Conservation (phyloP, 768 basidiomycete species). For the Sistotremastrum niveocremeum region DNA sequence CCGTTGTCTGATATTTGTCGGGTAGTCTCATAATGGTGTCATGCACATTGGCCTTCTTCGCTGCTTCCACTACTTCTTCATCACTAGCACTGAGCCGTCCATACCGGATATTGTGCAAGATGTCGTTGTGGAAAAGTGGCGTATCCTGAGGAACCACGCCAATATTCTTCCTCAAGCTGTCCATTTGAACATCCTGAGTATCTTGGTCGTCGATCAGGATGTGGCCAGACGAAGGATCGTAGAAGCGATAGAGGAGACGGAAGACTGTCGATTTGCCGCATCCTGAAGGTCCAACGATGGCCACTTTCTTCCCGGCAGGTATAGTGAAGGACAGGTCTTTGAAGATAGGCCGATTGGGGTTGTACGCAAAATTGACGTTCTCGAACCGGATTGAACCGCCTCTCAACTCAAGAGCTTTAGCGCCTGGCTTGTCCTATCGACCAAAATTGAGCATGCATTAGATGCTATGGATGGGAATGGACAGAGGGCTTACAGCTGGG, state of each 20-base stretch:
- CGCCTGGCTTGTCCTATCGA: conserved; percentile 49
- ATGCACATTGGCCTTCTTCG: conserved; percentile 79
- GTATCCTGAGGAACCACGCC: conserved; percentile 99
- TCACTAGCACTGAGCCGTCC: conserved; percentile 79
- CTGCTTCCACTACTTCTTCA: conserved; percentile 76
- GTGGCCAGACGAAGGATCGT: conserved; percentile 66
- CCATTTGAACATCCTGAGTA: conserved; percentile 55
- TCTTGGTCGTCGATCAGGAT: conserved; percentile 86
- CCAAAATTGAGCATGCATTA: background rate
- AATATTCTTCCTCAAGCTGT: conserved; percentile 57
- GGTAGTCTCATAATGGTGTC: conserved; percentile 68
- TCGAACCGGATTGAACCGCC: conserved; percentile 90
- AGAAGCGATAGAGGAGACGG: conserved; percentile 89
- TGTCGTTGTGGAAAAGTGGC: conserved; percentile 90
- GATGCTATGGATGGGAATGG: background rate
- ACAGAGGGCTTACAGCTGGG: conserved; percentile 33
- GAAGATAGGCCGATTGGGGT: conserved; percentile 88
- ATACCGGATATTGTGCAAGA: conserved; percentile 92
- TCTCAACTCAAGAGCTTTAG: conserved; percentile 51
- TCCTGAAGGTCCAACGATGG: conserved; percentile 93
- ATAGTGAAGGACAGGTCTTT: conserved; percentile 75
- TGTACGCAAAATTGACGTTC: conserved; percentile 85
- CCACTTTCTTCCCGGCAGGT: conserved; percentile 93
- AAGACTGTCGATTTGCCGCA: conserved; percentile 97
- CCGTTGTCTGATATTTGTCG: conserved; percentile 78